Evolutionary conservation across 116 monocot species (phyloP), one percentile per base, ranked within the genome.

Genomic region (Zostera marina): DNA sequence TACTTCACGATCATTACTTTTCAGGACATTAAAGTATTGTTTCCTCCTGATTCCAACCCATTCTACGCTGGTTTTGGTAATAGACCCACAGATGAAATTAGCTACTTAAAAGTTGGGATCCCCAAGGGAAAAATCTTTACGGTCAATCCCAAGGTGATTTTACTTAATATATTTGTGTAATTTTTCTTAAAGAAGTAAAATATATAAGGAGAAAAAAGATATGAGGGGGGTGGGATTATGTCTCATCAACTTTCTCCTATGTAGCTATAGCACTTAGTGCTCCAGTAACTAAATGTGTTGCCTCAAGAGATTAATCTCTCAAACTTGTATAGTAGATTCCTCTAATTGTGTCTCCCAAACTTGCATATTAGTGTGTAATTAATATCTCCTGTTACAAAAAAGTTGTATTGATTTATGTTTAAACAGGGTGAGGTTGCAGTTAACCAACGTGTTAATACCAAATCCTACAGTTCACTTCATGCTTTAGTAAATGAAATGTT

Each of bases 11-110:
- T n/a, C 13, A n/a, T n/a, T 41, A 8, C 39, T 58, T 61, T 71
- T 44, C 77, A 92, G 92, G 87, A 63, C 44, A 92, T 92, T 49
- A 80, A 52, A 71, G 83, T 73, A 54, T 46, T 92, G 57, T 92
- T 92, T 76, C 92, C 83, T 65, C 62, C 61, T 51, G 92, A 92
- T 51, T 73, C 73, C 76, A 83, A 81, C 64, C 92, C 92, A 44
- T 92, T 92, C 63, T 92, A 92, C 76, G 92, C 92, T 70, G 92
- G 92, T 65, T 92, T 92, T 68, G 92, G 92, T 23, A 92, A 92
- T 26, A 77, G 92, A 73, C 80, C 80, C 68, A 92, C 92, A 45
- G 92, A 92, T 76, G 92, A 92, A 58, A 63, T 92, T 64, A 92
- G 92, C 72, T 92, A 92, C 66, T 68, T 87, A 38, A 87, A 83